Conservation (phyloP, 129 eudicot genomes). For the Escallonia herrerae region DNA sequence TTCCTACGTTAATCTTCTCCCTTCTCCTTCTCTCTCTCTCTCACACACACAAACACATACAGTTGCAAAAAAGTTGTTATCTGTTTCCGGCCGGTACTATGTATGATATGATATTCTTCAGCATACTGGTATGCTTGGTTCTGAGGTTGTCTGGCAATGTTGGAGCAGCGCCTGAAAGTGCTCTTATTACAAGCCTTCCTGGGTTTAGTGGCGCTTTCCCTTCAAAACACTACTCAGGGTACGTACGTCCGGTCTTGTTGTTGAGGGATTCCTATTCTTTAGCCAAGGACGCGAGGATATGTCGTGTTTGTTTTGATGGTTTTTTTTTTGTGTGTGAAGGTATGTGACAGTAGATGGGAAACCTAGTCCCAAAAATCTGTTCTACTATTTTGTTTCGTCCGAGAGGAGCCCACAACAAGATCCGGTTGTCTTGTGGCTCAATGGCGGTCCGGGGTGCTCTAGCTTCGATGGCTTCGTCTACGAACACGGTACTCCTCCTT, state of each 20-base stretch:
- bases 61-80: too few relatives aligned
- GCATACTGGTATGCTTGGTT: too few relatives aligned
- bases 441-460: constrained; percentile 72
- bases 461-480: constrained; percentile 57
- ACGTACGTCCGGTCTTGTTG: neutral
- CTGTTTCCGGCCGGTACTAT: too few relatives aligned
- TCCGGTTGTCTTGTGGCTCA: constrained; percentile 59
- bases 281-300: neutral
- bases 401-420: constrained; percentile 33
- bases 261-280: neutral
- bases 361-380: constrained; percentile 27
- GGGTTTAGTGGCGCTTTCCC: constrained; percentile 29
- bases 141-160: neutral
- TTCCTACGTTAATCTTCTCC: too few relatives aligned
- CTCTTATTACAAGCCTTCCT: constrained; percentile 7
- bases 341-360: constrained; percentile 32
- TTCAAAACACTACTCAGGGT: constrained; percentile 30
- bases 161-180: constrained; percentile 10
- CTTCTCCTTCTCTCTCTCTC: too few relatives aligned
- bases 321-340: constrained; percentile 13
- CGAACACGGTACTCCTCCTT: constrained; percentile 37
- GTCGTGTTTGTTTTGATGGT: neutral
- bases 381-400: constrained; percentile 44
- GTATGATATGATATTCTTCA: too few relatives aligned
- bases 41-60: too few relatives aligned